These are phyloP conservation scores for Cutaneotrichosporon curvatum DNA, from an alignment of 1,284 basidiomycete species.

Conservation along the genomic window DNA sequence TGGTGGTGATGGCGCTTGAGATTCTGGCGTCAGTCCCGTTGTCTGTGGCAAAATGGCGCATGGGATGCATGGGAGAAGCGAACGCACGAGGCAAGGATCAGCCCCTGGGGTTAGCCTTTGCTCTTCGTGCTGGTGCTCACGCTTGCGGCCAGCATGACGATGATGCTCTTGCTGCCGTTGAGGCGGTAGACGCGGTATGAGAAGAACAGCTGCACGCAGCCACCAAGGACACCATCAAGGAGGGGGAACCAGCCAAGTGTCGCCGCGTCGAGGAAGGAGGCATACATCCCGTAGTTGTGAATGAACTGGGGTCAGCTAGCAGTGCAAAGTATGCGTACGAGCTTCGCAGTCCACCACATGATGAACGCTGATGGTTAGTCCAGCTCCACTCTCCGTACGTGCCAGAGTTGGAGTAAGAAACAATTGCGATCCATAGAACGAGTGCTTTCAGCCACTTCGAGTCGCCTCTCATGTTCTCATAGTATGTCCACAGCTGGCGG, in stretches of 20 bases:
- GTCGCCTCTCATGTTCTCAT: no score
- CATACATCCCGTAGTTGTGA: conserved; percentile 18
- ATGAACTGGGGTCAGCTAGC: conserved; percentile 16
- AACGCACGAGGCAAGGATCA: background rate
- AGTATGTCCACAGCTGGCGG: conserved; percentile 18
- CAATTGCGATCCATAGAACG: no score
- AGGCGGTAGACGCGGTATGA: conserved; percentile 29
- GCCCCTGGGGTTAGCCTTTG: background rate
- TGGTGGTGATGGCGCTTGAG: background rate
- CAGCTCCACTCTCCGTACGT: no score
- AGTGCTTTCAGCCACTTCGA: no score
- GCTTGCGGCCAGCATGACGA: conserved; percentile 20
- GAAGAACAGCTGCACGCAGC: conserved; percentile 27
- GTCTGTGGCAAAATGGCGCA: no score
- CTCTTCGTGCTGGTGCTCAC: no score
- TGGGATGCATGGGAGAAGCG: no score
- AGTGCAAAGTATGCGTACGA: background rate
- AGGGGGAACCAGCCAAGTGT: conserved; percentile 17
- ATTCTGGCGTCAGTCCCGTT: no score
- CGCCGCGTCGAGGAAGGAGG: conserved; percentile 15
- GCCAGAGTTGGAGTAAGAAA: no score
- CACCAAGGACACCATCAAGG: conserved; percentile 10
- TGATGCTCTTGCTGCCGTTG: conserved; percentile 18
- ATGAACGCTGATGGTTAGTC: conserved; percentile 1
- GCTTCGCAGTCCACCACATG: background rate